Conservation (phyloP, 345 rosid species). For the Sisymbrium irio region DNA sequence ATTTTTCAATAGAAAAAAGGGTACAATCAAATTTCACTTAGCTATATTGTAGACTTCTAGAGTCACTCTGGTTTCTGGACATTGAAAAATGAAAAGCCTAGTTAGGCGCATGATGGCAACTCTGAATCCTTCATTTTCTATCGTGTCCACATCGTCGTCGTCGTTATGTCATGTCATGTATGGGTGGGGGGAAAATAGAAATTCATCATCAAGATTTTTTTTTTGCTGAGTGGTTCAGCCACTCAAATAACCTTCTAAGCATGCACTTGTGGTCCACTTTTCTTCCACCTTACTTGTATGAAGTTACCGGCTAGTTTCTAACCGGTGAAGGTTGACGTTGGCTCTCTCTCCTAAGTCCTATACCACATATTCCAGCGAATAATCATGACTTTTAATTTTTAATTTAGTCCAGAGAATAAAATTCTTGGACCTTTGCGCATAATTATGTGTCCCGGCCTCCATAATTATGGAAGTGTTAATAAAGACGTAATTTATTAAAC, state of each 20-base stretch:
- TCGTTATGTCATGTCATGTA: conserved; percentile 11
- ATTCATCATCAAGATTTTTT: conserved; percentile 6
- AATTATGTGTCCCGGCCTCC: conserved; percentile 9
- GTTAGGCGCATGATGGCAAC: conserved; percentile 9
- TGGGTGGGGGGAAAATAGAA: background rate
- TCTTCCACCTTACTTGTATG: background rate
- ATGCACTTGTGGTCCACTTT: conserved; percentile 30
- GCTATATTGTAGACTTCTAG: background rate
- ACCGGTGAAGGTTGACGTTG: background rate
- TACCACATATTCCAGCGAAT: conserved; percentile 7
- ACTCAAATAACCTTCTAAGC: conserved; percentile 13
- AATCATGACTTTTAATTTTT: background rate
- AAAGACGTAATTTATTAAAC: background rate
- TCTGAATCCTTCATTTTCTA: background rate
- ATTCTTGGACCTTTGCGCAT: background rate
- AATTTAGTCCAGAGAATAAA: background rate
- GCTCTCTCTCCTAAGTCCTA: background rate
- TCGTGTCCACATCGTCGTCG: conserved; percentile 22
- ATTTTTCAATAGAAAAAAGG: background rate
- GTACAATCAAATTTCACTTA: background rate
- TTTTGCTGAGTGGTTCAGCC: conserved; percentile 3
- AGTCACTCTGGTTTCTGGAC: background rate
- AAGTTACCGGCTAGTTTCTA: background rate
- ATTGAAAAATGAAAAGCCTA: conserved; percentile 5
- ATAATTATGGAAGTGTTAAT: background rate